Base-by-base conservation (phyloP, 1,284 basidiomycete genomes). In the Rhodotorula mucilaginosa region DNA sequence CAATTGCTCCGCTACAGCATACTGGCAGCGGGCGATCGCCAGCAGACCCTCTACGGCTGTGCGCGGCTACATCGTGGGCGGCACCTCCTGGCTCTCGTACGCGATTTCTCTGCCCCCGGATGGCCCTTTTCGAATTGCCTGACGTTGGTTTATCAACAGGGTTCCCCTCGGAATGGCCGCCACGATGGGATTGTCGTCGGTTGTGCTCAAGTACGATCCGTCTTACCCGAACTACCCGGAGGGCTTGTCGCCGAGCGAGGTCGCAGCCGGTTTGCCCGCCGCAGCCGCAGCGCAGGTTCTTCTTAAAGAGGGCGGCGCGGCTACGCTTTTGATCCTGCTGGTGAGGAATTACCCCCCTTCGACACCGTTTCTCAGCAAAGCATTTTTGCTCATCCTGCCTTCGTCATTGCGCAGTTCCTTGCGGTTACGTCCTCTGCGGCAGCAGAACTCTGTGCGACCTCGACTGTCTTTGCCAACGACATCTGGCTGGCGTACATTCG, bases 361-460 rank as follows among this genome's bases (percentile, higher is more conserved):
- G 26, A 1, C 26, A 26, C 26, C 26, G 1, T 26, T 26, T 26
- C 26, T 26, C 26, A 1, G 26, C 1, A 26, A 26, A 26, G 26
- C 26, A 26, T 26, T 26, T 26, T 26, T 26, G 26, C 26, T 26
- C n/a, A n/a, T n/a, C n/a, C n/a, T n/a, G n/a, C n/a, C n/a, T n/a
- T n/a, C n/a, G n/a, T n/a, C n/a, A n/a, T n/a, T n/a, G n/a, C n/a
- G 26, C 52, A 54, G 54, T 87, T 86, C 71, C 85, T 86, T 82
- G 86, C 86, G 3, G 92, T 96, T 74, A 96, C 92, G 0, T 91
- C 89, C 23, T 91, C 92, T 0, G 89, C 89, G 26, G 89, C 89
- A 1, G 63, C 61, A 6, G 93, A 97, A 81, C 85, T 95, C 65
- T 94, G 96, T 76, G 93, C 93, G 0, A 86, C 88, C 1, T 87